Conservation (phyloP, 768 basidiomycete genomes). For the Pleurotus tuber-regium region DNA sequence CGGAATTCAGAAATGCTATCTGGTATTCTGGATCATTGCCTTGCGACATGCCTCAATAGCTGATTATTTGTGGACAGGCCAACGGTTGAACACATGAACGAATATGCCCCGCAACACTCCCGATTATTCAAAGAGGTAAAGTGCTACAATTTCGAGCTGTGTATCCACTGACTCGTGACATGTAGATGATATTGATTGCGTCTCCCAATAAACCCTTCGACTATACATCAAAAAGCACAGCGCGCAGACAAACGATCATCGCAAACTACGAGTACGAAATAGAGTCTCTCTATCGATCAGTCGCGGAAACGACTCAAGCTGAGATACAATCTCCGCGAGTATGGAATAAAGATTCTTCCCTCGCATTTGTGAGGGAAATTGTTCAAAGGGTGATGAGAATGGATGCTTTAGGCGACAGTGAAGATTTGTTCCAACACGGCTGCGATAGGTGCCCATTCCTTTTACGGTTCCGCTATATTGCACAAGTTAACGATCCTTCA, state of each 20-base stretch:
- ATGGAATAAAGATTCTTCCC: not conserved
- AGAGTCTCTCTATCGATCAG: conserved; percentile 23
- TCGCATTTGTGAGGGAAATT: not conserved
- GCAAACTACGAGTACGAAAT: conserved; percentile 31
- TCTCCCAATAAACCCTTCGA: conserved; percentile 28
- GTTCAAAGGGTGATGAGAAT: not conserved
- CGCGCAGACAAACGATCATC: conserved; percentile 26
- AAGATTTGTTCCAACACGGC: not conserved
- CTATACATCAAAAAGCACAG: conserved; percentile 29
- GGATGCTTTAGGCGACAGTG: not conserved
- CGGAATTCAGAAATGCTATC: conserved; percentile 2
- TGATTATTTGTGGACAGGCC: conserved; percentile 30
- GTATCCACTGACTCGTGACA: not conserved
- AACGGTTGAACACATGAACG: conserved; percentile 21
- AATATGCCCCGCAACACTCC: conserved; percentile 23
- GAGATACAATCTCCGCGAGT: not conserved
- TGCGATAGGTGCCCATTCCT: not conserved
- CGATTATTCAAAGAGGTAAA: conserved; percentile 25
- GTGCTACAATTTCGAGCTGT: no score
- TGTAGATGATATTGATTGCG: conserved; percentile 32
- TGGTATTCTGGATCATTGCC: not conserved
- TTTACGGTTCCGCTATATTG: not conserved
- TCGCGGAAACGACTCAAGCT: not conserved
- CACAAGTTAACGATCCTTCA: not conserved
- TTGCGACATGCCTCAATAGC: conserved; percentile 14